These are phyloP conservation scores for Dactylonectria estremocensis DNA, from an alignment of 2,329 filamentous ascomycete species.

Conservation along the genomic window DNA sequence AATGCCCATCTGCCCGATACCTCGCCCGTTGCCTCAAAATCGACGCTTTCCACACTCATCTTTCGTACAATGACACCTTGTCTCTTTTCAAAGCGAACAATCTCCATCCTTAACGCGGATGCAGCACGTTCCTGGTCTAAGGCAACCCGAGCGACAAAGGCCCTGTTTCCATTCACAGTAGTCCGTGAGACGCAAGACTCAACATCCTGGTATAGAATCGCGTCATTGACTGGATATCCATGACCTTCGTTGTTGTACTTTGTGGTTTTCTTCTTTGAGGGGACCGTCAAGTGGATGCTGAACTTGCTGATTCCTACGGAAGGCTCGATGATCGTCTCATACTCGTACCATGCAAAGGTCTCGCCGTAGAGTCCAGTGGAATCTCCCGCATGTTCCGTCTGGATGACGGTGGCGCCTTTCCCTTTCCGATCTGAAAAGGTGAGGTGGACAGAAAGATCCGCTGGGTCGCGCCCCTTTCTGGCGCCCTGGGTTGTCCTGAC, in stretches of 20 bases:
- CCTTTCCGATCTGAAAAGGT: slow-evolving; percentile 30
- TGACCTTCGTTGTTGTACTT: slow-evolving; percentile 46
- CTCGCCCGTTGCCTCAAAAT: slow-evolving; percentile 21
- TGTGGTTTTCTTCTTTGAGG: slow-evolving; percentile 41
- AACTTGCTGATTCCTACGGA: slow-evolving; percentile 52
- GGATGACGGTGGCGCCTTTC: slow-evolving; percentile 21
- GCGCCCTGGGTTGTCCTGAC: slow-evolving; percentile 34
- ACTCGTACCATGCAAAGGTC: slow-evolving; percentile 52
- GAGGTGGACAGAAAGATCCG: slow-evolving; percentile 45
- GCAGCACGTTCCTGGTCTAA: slow-evolving; percentile 3
- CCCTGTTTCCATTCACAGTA: slow-evolving; percentile 1
- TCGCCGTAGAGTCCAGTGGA: slow-evolving; percentile 45
- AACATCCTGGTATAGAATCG: slow-evolving; percentile 45
- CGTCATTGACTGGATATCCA: slow-evolving; percentile 50
- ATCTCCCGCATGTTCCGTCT: slow-evolving; percentile 28
- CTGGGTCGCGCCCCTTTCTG: slow-evolving; percentile 36
- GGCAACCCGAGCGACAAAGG: slow-evolving; percentile 22
- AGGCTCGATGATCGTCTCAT: slow-evolving; percentile 42
- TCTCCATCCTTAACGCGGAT: slow-evolving; percentile 22
- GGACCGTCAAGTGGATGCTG: slow-evolving; percentile 46
- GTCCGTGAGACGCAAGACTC: slow-evolving; percentile 45
- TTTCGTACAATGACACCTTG: slow-evolving; percentile 13
- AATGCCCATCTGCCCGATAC: slow-evolving; percentile 17
- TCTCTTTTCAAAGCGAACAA: slow-evolving; percentile 25
- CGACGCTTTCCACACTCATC: slow-evolving; percentile 12